A percentile compares a stretch with the other conserved stretches of the same genome.
Conservation (phyloP, 176 grass and related monocot species). For the Pharus latifolius region DNA sequence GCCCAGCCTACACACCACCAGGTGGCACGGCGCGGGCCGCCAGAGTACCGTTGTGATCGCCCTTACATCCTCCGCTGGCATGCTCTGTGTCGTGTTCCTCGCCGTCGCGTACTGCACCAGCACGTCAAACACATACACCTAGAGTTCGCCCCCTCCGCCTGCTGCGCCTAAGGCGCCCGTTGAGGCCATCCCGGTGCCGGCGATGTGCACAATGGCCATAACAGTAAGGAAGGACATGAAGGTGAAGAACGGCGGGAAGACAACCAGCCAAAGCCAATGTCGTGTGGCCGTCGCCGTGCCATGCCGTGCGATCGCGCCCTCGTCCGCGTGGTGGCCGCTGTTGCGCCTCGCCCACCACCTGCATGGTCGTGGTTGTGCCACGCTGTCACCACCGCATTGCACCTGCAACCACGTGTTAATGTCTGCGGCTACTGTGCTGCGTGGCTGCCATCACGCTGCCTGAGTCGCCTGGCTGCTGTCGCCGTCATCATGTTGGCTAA, state of each 20-base stretch:
- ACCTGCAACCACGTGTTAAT: too few relatives aligned
- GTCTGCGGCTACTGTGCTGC: too few relatives aligned
- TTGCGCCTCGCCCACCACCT: too few relatives aligned
- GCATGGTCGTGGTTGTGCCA: too few relatives aligned
- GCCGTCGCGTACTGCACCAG: slow-evolving; percentile 34
- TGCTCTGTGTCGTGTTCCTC: slow-evolving; percentile 21
- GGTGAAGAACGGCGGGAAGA: slow-evolving; percentile 24
- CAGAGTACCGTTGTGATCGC: slow-evolving; percentile 21
- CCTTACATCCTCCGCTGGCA: slow-evolving; percentile 17
- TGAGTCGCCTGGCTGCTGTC: too few relatives aligned
- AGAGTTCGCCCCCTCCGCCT: neutral
- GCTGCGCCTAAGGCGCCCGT: neutral
- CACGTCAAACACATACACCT: slow-evolving; percentile 20
- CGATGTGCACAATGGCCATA: slow-evolving; percentile 4
- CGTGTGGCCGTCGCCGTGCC: neutral
- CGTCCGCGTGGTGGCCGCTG: too few relatives aligned
- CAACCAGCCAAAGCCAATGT: slow-evolving; percentile 22
- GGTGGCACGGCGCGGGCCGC: slow-evolving; percentile 28
- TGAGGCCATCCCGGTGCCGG: too few relatives aligned
- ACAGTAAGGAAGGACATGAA: slow-evolving; percentile 34
- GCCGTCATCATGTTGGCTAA: too few relatives aligned
- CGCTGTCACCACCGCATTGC: too few relatives aligned
- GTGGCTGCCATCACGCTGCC: too few relatives aligned
- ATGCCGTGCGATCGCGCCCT: too few relatives aligned
- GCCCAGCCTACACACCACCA: slow-evolving; percentile 37